phyloP scores from a whole-genome alignment of 2,329 filamentous ascomycete species.

The Fusarium papillatum region DNA sequence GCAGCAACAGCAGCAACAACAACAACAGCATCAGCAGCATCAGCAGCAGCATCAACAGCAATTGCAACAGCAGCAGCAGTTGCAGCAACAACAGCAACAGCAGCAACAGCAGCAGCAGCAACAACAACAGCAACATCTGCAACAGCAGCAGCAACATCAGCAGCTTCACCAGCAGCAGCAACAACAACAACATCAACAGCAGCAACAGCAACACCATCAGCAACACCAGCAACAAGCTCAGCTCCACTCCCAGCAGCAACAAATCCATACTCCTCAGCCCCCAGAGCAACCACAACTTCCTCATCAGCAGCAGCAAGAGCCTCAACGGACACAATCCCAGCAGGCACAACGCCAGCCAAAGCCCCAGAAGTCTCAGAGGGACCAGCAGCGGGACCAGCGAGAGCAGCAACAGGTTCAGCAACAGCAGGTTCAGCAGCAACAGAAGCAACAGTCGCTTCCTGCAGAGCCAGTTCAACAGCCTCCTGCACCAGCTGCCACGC shows the following conservation, averaged over 20 bases:
- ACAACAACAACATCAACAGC: conserved; percentile 38
- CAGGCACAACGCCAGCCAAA: conserved; percentile 48
- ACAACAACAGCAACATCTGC: conserved; percentile 47
- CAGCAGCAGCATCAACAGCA: conserved; percentile 40
- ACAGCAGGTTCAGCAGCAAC: conserved; percentile 44
- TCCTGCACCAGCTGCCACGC: conserved; percentile 40
- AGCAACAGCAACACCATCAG: conserved; percentile 46
- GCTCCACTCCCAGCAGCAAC: conserved; percentile 40
- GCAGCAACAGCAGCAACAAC: conserved; percentile 43
- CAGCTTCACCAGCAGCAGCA: conserved; percentile 47
- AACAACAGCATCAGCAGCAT: conserved; percentile 40
- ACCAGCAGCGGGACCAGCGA: conserved; percentile 45
- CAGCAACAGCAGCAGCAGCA: conserved; percentile 45
- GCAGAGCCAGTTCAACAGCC: conserved; percentile 42
- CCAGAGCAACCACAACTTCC: conserved; percentile 51
- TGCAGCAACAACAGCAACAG: conserved; percentile 52
- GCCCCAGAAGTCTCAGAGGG: conserved; percentile 43
- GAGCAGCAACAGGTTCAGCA: conserved; percentile 42
- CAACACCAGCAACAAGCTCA: conserved; percentile 45
- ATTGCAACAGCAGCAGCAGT: conserved; percentile 47
- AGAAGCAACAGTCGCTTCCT: conserved; percentile 50
- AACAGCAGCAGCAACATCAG: conserved; percentile 46
- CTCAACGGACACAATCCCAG: conserved; percentile 24
- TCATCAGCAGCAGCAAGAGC: conserved; percentile 44
- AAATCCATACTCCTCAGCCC: conserved; percentile 47